phyloP scores from a whole-genome alignment of 208 protist species.

The Phytomonas serpens region DNA sequence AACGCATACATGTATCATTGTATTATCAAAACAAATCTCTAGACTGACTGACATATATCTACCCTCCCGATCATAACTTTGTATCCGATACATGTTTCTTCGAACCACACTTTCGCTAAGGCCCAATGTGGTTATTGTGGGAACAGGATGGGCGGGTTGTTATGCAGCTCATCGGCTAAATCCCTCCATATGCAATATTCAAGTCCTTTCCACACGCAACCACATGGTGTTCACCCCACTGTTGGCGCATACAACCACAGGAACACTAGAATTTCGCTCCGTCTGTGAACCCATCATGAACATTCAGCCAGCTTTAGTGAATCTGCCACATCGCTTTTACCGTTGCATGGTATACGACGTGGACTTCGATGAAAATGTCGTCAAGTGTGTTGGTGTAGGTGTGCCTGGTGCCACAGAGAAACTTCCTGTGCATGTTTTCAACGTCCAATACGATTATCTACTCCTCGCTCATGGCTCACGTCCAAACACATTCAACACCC shows the following conservation, averaged over 20 bases:
- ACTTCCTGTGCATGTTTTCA: constrained; percentile 66
- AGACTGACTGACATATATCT: constrained; percentile 7
- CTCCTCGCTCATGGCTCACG: constrained; percentile 82
- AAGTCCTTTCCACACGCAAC: constrained; percentile 84
- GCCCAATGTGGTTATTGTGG: constrained; percentile 84
- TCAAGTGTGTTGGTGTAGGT: constrained; percentile 73
- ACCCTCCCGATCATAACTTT: background rate
- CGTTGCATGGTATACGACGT: constrained; percentile 71
- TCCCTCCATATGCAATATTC: constrained; percentile 71
- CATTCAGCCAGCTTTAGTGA: constrained; percentile 77
- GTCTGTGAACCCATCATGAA: constrained; percentile 84
- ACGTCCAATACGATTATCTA: constrained; percentile 89
- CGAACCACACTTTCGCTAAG: constrained; percentile 14
- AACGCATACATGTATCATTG: background rate
- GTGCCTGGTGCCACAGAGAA: constrained; percentile 49
- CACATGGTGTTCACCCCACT: constrained; percentile 95
- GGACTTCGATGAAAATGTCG: constrained; percentile 60
- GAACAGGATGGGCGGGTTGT: constrained; percentile 87
- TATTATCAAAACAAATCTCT: background rate
- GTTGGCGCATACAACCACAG: constrained; percentile 85
- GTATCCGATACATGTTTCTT: background rate
- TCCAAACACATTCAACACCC: constrained; percentile 91
- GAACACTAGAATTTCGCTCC: constrained; percentile 88
- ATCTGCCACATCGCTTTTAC: constrained; percentile 69
- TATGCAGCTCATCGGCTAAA: constrained; percentile 73